Evolutionary conservation across 495 filamentous ascomycete species (phyloP), one percentile per base, ranked within the genome.

Genomic region (Penicillium maclennaniae): DNA sequence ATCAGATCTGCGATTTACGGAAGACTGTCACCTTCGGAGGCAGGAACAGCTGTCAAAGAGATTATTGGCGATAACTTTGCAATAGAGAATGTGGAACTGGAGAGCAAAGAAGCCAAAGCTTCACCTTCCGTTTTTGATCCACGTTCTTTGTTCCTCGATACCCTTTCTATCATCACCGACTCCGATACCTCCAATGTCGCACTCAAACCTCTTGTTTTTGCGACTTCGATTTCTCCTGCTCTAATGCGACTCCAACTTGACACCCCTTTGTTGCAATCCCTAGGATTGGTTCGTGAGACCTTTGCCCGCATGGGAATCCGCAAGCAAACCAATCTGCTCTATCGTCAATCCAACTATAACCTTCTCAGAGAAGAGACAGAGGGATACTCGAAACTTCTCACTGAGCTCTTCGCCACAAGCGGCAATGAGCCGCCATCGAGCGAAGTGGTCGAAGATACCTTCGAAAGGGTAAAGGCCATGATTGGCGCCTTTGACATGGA

Each of bases 331-430:
- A 91, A 93, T 60, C 71, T 92, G 16, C 82, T 97, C 3, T 99
- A 99, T 62, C 87, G 91, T 42, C 95, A 97, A 65, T 88, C 91
- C 1, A 97, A 95, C 64, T 96, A 96, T 74, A 99, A 99, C 61
- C 75, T 99, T 3, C 75, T 99, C 16, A 82, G 95, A 27, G 95
- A 99, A 75, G 95, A 99, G 69, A 88, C 89, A 0, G 95, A 99
- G 69, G 95, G 95, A 27, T 99, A 92, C 62, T 86, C 81, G 15
- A 96, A 96, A 69, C 78, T 96, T 17, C 74, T 91, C 9, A 93
- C 90, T 0, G 91, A 96, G 65, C 84, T 93, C 27, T 95, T 92
- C 62, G 91, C 87, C 7, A 90, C 88, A 0, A 87, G 82, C 58
- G 78, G 77, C 53, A 83, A 77, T 55, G 80, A 80, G 49, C 75